phyloP scores from a whole-genome alignment of 2,329 filamentous ascomycete genomes.

The Knufia fluminis region DNA sequence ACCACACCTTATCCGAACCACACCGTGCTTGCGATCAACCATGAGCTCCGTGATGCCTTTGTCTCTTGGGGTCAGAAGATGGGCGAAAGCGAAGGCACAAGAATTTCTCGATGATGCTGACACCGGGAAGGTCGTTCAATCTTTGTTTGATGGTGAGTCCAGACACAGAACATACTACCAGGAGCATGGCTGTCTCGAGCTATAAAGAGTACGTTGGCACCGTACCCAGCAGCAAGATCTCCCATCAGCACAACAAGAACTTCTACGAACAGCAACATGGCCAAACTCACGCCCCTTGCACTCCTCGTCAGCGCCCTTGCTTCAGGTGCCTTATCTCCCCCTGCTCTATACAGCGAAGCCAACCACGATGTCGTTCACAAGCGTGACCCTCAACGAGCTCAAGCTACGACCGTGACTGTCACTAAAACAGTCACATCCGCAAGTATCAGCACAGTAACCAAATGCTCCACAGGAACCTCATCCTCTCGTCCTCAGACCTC shows the following conservation, averaged over 20 bases:
- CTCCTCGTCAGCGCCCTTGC: no score
- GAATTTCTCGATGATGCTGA: background rate
- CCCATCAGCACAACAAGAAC: background rate
- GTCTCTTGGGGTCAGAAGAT: background rate
- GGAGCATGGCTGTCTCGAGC: background rate
- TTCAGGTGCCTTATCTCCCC: no score
- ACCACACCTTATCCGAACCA: background rate
- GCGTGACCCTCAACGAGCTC: no score
- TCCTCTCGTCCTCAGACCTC: background rate
- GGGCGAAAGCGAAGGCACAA: conserved; percentile 1
- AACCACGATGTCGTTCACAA: no score
- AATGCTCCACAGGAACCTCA: background rate
- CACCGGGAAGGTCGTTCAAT: no score
- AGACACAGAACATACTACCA: background rate
- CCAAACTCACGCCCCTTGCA: no score
- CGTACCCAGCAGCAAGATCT: background rate
- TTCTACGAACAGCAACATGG: no score
- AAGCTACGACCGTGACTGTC: no score
- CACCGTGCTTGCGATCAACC: background rate
- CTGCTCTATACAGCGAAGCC: no score
- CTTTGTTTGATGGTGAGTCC: background rate
- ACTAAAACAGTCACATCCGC: no score
- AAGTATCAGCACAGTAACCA: background rate
- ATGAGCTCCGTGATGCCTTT: background rate
- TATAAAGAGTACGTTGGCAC: background rate